Evolutionary conservation across 2,329 filamentous ascomycete species (phyloP), one percentile per base, ranked within the genome.

Genomic region (Teratosphaeria viscida): DNA sequence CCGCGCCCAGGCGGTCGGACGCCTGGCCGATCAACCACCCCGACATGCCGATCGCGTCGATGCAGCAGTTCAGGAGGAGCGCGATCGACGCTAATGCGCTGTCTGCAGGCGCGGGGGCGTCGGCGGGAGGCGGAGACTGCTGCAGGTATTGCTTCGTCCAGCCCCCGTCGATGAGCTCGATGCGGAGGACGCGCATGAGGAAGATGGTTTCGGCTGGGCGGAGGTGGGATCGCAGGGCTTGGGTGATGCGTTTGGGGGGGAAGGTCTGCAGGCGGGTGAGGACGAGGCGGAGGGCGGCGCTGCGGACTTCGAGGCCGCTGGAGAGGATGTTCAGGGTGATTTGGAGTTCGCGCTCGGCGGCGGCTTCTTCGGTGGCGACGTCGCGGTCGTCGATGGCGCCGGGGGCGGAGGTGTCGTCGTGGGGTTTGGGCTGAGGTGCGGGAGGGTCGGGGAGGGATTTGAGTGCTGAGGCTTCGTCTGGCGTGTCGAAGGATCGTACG

Each of bases 11-110:
- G 61, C 81, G 78, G 32, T 78, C 77, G 58, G 71, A 53, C 71
- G 68, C 82, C 74, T 54, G 79, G 64, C 83, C 83, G 63, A 86
- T 85, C 35, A 92, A 78, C 88, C 88, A 92, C 23, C 88, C 88
- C 58, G 84, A 84, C 10, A 86, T 81, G 1, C 88, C 88, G 16
- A 92, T 82, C 0, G 89, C 85, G 72, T 92, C 89, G 52, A 92
- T 79, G 62, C 88, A 89, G 67, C 85, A 84, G 63, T 85, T 85
- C 34, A 92, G 79, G 3, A 92, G 78, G 64, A 86, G 84, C 16
- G 87, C 83, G 62, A 92, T 86, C 49, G 89, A 81, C 16, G 83
- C 79, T 64, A 92, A 86, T 57, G 85, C 84, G 56, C 83, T 83
- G 66, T 90, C 85, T 23, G 86, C 83, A 0, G 84, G 82, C 3